Base-by-base conservation (phyloP, 176 grass and related monocot species). In the Bonia amplexicaulis region DNA sequence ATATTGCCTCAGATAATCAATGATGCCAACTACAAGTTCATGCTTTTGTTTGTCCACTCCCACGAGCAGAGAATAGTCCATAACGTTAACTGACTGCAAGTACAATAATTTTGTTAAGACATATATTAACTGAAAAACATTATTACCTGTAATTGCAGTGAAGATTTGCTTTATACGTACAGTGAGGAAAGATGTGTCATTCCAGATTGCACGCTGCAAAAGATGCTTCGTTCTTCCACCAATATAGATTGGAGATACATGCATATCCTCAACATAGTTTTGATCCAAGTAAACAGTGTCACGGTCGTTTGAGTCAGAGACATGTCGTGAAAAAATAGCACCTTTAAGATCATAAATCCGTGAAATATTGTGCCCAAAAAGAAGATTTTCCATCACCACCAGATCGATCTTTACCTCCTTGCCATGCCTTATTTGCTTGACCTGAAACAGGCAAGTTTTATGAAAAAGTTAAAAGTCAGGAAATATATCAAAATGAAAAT, bases 381-480 rank as follows among this genome's bases (percentile, higher is more conserved):
- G 90, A 90, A 96, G 91, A 65, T 99, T 99, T 89, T 99, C 96
- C 96, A 99, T 99, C 86, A 99, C 96, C 96, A 99, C 91, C 68
- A 99, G 69, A 83, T 96, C 96, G 7, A 87, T 92, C 84, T 87
- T 96, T 53, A 88, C 75, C 74, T 95, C 96, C 83, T 92, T 98
- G 49, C 93, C 93, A 85, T 91, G 73, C 87, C 86, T 94, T 60
- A 70, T 82, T 88, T 94, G 85, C 40, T 91, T 91, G 57, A 97
- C 89, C 92, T 95, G 85, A 79, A 79, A 75, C 13, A 66, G 9
- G 41, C 19, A 84, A 77, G 39, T 47, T 71, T 65, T 71, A 60
- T 74, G 55, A 74, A 85, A 89, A 82, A 26, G 26, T 77, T 37
- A 77, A 35, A 84, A 52, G 48, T 35, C 40, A 54, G 31, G 60